Conservation (phyloP, 2,329 filamentous ascomycete genomes). For the Colletotrichum graminicola region DNA sequence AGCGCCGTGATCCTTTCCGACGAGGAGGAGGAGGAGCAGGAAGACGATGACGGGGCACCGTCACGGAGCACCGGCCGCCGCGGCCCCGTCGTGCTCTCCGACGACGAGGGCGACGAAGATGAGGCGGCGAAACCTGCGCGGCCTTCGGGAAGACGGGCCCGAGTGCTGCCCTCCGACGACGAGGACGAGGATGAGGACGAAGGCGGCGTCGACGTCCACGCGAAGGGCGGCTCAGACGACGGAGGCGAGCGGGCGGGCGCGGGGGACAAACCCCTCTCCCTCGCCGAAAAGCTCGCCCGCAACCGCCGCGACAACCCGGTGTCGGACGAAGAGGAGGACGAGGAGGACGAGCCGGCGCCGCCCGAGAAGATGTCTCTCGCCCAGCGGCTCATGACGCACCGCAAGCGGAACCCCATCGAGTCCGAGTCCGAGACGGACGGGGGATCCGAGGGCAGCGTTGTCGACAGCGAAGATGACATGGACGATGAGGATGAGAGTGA, state of each 20-base stretch:
- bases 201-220: conserved; percentile 23
- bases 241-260: neutral
- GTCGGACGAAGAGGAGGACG: conserved; percentile 34
- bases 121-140: conserved; percentile 2
- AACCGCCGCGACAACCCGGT: conserved; percentile 33
- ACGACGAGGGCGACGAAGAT: conserved; percentile 43
- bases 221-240: neutral
- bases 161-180: conserved; percentile 23
- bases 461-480: conserved; percentile 40
- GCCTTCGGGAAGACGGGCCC: conserved; percentile 12
- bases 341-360: conserved; percentile 31
- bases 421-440: conserved; percentile 41
- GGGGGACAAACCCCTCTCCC: conserved; percentile 8
- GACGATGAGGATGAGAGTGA: conserved; percentile 44
- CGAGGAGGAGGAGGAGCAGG: conserved; percentile 41
- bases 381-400: conserved; percentile 44
- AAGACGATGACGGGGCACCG: conserved; percentile 41
- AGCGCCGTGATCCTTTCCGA: conserved; percentile 43
- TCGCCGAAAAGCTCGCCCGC: conserved; percentile 28
- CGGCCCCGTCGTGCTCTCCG: conserved; percentile 42
- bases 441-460: conserved; percentile 44
- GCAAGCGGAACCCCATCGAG: conserved; percentile 42
- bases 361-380: conserved; percentile 44
- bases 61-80: conserved; percentile 41
- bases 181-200: conserved; percentile 40